Percentiles rank a stretch among this genome's conserved stretches.
Evolutionary conservation across 306 rosid genomes (phyloP).

Genomic region (Amphicarpaea edgeworthii): DNA sequence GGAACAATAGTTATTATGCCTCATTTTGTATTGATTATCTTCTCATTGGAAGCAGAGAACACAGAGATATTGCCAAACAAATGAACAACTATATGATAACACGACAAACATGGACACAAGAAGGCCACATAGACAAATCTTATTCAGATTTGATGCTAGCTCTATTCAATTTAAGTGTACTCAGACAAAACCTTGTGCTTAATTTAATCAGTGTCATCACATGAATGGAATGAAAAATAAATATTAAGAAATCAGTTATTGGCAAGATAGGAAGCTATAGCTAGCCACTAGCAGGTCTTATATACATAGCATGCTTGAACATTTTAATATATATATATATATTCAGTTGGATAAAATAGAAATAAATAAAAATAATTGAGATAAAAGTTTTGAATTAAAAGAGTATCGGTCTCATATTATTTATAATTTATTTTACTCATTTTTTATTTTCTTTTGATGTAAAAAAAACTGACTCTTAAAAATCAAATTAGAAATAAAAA

Average conservation of each 20-base stretch:
- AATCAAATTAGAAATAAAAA: no score
- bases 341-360: no score
- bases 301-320: neutral
- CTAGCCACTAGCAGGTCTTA: neutral
- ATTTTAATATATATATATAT: no score
- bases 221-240: constrained; percentile 36
- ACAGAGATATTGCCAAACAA: constrained; percentile 17
- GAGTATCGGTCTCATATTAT: no score
- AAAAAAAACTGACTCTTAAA: no score
- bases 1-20: constrained; percentile 40
- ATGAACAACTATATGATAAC: neutral
- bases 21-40: constrained; percentile 45
- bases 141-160: constrained; percentile 51
- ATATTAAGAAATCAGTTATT: neutral
- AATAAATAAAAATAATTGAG: no score
- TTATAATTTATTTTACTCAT: no score
- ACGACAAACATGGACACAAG: constrained; percentile 28
- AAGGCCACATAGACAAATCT: constrained; percentile 42
- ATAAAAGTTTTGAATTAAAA: no score
- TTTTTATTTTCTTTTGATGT: no score
- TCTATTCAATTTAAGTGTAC: constrained; percentile 20
- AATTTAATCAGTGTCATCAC: constrained; percentile 39
- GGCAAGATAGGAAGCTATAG: neutral
- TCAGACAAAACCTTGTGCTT: constrained; percentile 14
- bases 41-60: constrained; percentile 49